A percentile compares a stretch with the other conserved stretches of the same genome.
These are phyloP conservation scores for Arthrobotrys sinensis DNA, from an alignment of 2,329 filamentous ascomycete species.

Conservation along the genomic window DNA sequence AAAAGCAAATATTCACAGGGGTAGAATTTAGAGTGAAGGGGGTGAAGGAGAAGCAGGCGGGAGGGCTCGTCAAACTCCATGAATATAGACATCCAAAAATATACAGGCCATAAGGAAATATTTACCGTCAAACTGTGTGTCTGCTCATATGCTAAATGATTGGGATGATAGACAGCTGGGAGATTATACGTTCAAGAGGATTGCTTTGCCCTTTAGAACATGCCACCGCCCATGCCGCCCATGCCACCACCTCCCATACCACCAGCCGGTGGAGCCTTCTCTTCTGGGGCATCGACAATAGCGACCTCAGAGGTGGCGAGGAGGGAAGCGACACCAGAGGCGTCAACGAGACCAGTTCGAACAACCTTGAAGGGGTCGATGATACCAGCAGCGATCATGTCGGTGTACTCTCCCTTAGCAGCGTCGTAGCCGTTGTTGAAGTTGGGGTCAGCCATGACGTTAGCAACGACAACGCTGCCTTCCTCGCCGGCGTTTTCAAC, in stretches of 20 bases:
- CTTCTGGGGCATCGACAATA: conserved; percentile 94
- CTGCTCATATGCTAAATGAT: conserved; percentile 44
- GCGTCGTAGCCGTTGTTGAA: conserved; percentile 99
- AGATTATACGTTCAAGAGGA: not conserved
- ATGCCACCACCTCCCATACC: conserved; percentile 66
- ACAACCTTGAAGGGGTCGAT: conserved; percentile 99
- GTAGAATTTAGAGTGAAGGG: conserved; percentile 18
- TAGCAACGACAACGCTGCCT: conserved; percentile 95
- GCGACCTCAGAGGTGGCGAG: conserved; percentile 98
- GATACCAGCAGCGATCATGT: conserved; percentile 98
- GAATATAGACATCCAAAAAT: conserved; percentile 59
- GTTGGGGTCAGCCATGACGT: conserved; percentile 96
- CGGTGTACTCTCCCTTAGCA: conserved; percentile 96
- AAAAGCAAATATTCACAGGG: conserved; percentile 55
- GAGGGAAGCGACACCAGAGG: conserved; percentile 94
- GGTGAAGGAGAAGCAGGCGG: not conserved
- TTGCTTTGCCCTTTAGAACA: conserved; percentile 72
- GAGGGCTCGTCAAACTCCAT: conserved; percentile 53
- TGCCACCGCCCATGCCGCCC: conserved; percentile 76
- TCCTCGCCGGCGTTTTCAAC: conserved; percentile 98
- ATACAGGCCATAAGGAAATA: conserved; percentile 58
- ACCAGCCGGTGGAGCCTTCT: conserved; percentile 79
- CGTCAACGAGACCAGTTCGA: conserved; percentile 93
- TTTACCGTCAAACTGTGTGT: conserved; percentile 37
- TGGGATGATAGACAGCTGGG: not conserved